Percentiles rank a stretch among this genome's conserved stretches.
Conservation (phyloP, 2,329 filamentous ascomycete genomes). For the Fusarium nanum region DNA sequence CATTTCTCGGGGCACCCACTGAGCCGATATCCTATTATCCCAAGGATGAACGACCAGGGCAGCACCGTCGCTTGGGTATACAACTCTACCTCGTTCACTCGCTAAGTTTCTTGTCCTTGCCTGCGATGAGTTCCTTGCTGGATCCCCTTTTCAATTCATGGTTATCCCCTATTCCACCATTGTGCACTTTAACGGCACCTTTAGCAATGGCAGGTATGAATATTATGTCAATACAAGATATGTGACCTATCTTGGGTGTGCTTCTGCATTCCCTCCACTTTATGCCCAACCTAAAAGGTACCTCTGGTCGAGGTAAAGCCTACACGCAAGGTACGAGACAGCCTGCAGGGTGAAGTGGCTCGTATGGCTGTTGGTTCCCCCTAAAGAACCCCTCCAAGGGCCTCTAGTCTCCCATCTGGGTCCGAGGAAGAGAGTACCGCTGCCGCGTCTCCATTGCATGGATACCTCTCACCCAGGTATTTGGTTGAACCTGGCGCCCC, state of each 20-base stretch:
- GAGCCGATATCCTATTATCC: constrained; percentile 34
- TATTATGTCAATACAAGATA: constrained; percentile 3
- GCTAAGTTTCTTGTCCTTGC: constrained; percentile 10
- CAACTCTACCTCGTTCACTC: constrained; percentile 24
- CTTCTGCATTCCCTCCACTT: constrained; percentile 35
- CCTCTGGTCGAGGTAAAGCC: constrained; percentile 30
- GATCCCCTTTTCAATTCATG: constrained; percentile 6
- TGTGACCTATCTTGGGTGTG: constrained; percentile 23
- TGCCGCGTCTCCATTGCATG: constrained; percentile 38
- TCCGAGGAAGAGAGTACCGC: constrained; percentile 35
- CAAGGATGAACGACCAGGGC: constrained; percentile 27
- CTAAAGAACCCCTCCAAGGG: constrained; percentile 27
- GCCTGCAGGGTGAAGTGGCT: constrained; percentile 32
- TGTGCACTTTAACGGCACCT: not conserved
- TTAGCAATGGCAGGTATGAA: constrained; percentile 5
- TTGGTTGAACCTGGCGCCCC: constrained; percentile 41
- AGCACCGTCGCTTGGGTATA: constrained; percentile 24
- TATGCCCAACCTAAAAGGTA: constrained; percentile 36
- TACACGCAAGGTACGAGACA: constrained; percentile 32
- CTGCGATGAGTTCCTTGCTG: constrained; percentile 1
- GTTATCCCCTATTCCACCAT: constrained; percentile 23
- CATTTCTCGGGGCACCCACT: constrained; percentile 38
- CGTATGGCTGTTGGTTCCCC: constrained; percentile 29
- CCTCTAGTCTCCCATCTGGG: constrained; percentile 32
- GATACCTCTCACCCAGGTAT: constrained; percentile 40